phyloP scores from a whole-genome alignment of 805 yeast species.

The Scheffersomyces amazonensis region DNA sequence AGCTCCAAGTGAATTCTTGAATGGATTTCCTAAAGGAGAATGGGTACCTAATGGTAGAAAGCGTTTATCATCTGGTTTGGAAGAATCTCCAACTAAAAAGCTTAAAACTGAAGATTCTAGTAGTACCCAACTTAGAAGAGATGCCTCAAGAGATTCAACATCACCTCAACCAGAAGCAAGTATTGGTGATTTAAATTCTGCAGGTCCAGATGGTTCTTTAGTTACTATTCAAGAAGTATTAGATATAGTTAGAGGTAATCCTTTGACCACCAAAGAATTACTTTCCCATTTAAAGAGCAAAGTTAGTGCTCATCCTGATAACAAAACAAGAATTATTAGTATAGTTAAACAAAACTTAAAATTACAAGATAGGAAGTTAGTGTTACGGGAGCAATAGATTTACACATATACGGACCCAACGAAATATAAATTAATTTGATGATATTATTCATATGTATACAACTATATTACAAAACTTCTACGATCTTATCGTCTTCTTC shows the following conservation, averaged over 20 bases:
- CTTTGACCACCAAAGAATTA: constrained; percentile 61
- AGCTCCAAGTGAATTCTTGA: constrained; percentile 59
- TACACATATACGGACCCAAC: too few relatives aligned
- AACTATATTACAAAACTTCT: constrained; percentile 41
- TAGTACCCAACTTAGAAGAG: constrained; percentile 9
- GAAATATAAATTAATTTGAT: too few relatives aligned
- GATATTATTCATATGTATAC: too few relatives aligned
- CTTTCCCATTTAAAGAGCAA: constrained; percentile 59
- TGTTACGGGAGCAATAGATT: constrained; percentile 27
- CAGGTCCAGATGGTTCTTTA: constrained; percentile 40
- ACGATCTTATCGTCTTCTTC: constrained; percentile 44
- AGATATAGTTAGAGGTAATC: constrained; percentile 53
- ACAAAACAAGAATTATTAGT: constrained; percentile 56
- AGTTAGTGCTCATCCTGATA: constrained; percentile 60
- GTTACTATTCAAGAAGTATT: constrained; percentile 75
- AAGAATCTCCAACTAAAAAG: constrained; percentile 35
- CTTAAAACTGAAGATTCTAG: constrained; percentile 30
- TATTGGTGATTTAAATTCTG: constrained; percentile 27
- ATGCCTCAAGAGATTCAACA: constrained; percentile 11
- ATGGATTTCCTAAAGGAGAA: constrained; percentile 71
- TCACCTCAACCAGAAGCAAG: constrained; percentile 10
- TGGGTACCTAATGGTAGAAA: constrained; percentile 72
- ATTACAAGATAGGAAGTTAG: constrained; percentile 46
- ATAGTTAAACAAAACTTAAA: constrained; percentile 57
- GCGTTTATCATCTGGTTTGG: constrained; percentile 19